These are phyloP conservation scores for Trichophyton benhamiae DNA, from an alignment of 2,329 filamentous ascomycete genomes.

Conservation along the genomic window DNA sequence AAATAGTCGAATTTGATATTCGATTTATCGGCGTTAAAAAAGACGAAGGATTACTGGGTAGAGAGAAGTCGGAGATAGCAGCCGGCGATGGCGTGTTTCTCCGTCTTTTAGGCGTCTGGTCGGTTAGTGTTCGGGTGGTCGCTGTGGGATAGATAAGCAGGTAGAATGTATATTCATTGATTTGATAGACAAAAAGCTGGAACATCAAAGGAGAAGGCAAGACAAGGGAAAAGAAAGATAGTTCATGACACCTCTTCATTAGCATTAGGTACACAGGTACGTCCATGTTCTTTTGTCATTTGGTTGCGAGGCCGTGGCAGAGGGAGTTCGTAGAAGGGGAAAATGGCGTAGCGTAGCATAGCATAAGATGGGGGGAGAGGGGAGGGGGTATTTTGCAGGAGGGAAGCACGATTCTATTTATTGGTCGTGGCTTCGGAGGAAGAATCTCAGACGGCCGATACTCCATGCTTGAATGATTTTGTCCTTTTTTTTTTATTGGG, in stretches of 20 bases:
- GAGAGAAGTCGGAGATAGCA: background rate
- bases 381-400: background rate
- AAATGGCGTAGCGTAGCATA: background rate
- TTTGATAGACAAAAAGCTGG: background rate
- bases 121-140: background rate
- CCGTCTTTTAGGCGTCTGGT: background rate
- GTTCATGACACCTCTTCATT: conserved; percentile 2
- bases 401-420: background rate
- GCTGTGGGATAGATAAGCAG: background rate
- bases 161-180: background rate
- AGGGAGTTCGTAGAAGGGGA: background rate
- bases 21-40: background rate
- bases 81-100: background rate
- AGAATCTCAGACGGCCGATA: background rate
- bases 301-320: background rate
- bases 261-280: conserved; percentile 3
- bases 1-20: background rate
- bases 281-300: conserved; percentile 1
- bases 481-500: background rate
- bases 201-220: background rate
- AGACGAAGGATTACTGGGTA: background rate
- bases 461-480: background rate
- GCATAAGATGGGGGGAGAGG: no score
- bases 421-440: background rate
- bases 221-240: background rate